Conservation (phyloP, 2,329 filamentous ascomycete genomes). For the Peltaster fructicola region DNA sequence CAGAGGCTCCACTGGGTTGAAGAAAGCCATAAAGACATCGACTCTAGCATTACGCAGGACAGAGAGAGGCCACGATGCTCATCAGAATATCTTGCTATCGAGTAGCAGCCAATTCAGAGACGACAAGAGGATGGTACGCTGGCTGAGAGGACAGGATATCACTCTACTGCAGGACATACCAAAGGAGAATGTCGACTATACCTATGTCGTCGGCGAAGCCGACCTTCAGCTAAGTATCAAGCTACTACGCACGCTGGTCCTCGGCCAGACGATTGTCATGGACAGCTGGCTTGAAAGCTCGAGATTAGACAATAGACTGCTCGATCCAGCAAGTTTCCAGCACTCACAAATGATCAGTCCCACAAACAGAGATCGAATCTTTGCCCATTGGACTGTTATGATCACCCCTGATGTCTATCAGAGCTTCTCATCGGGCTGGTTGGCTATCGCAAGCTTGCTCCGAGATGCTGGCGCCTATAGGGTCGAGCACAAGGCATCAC, state of each 20-base stretch:
- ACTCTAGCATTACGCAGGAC: no score
- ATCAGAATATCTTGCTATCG: constrained; percentile 8
- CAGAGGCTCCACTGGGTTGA: no score
- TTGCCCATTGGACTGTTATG: constrained; percentile 31
- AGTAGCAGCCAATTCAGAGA: constrained; percentile 6
- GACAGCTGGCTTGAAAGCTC: constrained; percentile 29
- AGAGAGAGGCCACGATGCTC: background rate
- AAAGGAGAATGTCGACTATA: constrained; percentile 13
- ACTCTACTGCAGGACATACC: constrained; percentile 16
- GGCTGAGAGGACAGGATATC: constrained; percentile 19
- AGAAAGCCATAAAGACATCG: no score
- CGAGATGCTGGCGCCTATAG: constrained; percentile 21
- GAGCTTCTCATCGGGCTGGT: constrained; percentile 20
- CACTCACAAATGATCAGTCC: constrained; percentile 9
- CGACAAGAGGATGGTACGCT: constrained; percentile 14
- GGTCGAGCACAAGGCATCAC: constrained; percentile 10
- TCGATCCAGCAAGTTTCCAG: constrained; percentile 20
- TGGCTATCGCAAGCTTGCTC: constrained; percentile 22
- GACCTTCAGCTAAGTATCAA: constrained; percentile 27
- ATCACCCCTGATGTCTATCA: constrained; percentile 26
- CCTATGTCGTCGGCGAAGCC: constrained; percentile 22
- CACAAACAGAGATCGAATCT: constrained; percentile 23
- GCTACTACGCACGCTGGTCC: constrained; percentile 25
- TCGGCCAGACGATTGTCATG: constrained; percentile 28
- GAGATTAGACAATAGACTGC: constrained; percentile 18